Conservation (phyloP, 352 stramenopile genomes). For the Lagenidium sp. region DNA sequence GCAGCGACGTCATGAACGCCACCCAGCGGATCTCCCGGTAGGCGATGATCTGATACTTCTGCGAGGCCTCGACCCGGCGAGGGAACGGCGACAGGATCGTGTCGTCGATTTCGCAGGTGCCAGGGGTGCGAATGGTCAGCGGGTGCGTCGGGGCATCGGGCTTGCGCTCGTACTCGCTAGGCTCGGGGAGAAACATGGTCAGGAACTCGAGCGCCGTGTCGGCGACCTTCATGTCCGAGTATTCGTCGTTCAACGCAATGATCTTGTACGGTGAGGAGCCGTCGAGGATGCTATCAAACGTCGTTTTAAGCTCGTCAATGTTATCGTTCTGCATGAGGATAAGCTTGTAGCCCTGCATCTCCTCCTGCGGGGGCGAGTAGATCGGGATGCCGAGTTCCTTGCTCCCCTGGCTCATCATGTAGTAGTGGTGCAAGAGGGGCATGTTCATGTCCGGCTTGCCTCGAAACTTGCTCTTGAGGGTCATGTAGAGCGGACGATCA, state of each 20-base stretch:
- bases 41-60: slow-evolving; percentile 74
- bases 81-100: slow-evolving; percentile 60
- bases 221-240: slow-evolving; percentile 69
- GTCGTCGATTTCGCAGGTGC: slow-evolving; percentile 63
- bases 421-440: slow-evolving; percentile 80
- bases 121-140: slow-evolving; percentile 52
- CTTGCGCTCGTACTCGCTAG: slow-evolving; percentile 60
- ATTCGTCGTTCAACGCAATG: slow-evolving; percentile 84
- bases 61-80: slow-evolving; percentile 41
- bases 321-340: slow-evolving; percentile 82
- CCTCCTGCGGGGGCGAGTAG: slow-evolving; percentile 51
- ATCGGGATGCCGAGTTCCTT: slow-evolving; percentile 75
- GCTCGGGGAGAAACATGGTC: slow-evolving; percentile 54
- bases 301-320: slow-evolving; percentile 54
- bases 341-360: slow-evolving; percentile 82
- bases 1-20: slow-evolving; percentile 65
- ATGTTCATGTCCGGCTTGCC: slow-evolving; percentile 86
- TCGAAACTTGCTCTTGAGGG: slow-evolving; percentile 81
- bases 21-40: slow-evolving; percentile 78
- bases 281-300: slow-evolving; percentile 56
- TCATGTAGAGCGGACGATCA: slow-evolving; percentile 71
- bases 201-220: slow-evolving; percentile 67
- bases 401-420: slow-evolving; percentile 77
- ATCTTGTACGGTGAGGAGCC: slow-evolving; percentile 63
- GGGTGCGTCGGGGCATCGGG: slow-evolving; percentile 23